These are phyloP conservation scores for Macrolepiota albuminosa DNA, from an alignment of 768 basidiomycete genomes.

Conservation along the genomic window DNA sequence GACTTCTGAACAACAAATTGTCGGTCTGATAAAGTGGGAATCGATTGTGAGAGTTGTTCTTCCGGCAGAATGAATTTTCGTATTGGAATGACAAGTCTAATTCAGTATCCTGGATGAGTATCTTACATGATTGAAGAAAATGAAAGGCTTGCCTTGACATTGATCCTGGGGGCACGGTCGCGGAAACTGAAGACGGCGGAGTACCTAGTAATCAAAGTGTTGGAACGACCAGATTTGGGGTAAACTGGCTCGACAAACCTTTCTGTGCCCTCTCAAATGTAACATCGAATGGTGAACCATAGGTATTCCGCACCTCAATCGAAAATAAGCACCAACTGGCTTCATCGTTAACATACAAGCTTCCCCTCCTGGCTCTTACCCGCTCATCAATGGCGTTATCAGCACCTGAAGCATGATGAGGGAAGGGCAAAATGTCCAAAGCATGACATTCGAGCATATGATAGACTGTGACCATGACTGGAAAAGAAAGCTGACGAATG, in stretches of 20 bases:
- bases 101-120: background rate
- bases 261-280: constrained; percentile 63
- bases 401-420: constrained; percentile 19
- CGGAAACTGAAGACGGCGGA: constrained; percentile 37
- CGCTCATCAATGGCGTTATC: constrained; percentile 17
- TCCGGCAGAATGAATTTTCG: constrained; percentile 62
- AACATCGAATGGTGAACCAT: constrained; percentile 89
- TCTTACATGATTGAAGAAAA: background rate
- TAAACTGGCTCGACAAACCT: constrained; percentile 33
- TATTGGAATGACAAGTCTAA: constrained; percentile 66
- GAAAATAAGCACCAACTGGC: constrained; percentile 83
- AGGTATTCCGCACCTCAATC: constrained; percentile 88
- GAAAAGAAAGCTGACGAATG: constrained; percentile 83
- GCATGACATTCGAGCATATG: constrained; percentile 86
- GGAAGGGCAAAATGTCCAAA: constrained; percentile 77
- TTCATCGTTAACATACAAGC: constrained; percentile 42
- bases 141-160: constrained; percentile 61
- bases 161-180: constrained; percentile 82
- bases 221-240: background rate
- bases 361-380: constrained; percentile 19
- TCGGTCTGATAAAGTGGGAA: constrained; percentile 81
- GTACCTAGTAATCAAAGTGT: constrained; percentile 28
- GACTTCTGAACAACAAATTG: constrained; percentile 89
- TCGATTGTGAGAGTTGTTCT: constrained; percentile 54
- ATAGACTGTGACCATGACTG: constrained; percentile 91